A percentile compares a stretch with the other conserved stretches of the same genome.
Evolutionary conservation across 148 eudicot species (phyloP).

Genomic region (Arbutus unedo): DNA sequence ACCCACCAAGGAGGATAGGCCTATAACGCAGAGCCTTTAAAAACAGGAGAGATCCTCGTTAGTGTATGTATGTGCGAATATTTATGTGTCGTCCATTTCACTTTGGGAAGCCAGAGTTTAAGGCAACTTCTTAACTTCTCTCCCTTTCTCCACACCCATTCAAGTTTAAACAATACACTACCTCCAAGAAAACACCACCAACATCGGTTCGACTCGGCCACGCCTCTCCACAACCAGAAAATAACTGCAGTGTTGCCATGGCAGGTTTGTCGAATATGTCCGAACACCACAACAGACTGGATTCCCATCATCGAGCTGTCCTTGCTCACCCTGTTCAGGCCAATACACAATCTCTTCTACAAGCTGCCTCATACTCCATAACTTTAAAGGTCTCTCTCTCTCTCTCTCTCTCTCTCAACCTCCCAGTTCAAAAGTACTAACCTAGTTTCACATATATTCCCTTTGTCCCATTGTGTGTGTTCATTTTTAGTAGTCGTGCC

Average conservation of each 20-base stretch:
- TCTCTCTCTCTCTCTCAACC: slow-evolving; percentile 1
- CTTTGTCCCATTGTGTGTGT: not conserved
- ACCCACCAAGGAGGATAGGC: slow-evolving; percentile 46
- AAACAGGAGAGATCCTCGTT: slow-evolving; percentile 31
- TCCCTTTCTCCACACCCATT: slow-evolving; percentile 20
- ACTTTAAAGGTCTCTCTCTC: slow-evolving; percentile 56
- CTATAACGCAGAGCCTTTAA: slow-evolving; percentile 28
- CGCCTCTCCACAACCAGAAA: slow-evolving; percentile 33
- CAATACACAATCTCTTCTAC: slow-evolving; percentile 32
- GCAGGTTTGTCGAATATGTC: slow-evolving; percentile 23
- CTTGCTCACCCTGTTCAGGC: slow-evolving; percentile 33
- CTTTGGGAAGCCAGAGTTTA: slow-evolving; percentile 29
- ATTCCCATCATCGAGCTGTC: slow-evolving; percentile 25
- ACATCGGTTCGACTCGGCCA: slow-evolving; percentile 18
- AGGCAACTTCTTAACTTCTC: slow-evolving; percentile 27
- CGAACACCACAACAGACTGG: slow-evolving; percentile 17
- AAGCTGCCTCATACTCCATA: slow-evolving; percentile 41
- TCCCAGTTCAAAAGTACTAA: not conserved
- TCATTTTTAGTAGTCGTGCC: not conserved
- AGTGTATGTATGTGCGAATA: slow-evolving; percentile 19
- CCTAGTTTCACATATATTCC: not conserved
- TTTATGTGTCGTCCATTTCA: slow-evolving; percentile 20
- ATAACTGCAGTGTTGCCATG: slow-evolving; percentile 21
- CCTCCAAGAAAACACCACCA: slow-evolving; percentile 14
- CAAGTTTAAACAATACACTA: slow-evolving; percentile 12